A percentile compares a stretch with the other conserved stretches of the same genome.
These are phyloP conservation scores for Glonium stellatum DNA, from an alignment of 495 filamentous ascomycete genomes.

Conservation along the genomic window DNA sequence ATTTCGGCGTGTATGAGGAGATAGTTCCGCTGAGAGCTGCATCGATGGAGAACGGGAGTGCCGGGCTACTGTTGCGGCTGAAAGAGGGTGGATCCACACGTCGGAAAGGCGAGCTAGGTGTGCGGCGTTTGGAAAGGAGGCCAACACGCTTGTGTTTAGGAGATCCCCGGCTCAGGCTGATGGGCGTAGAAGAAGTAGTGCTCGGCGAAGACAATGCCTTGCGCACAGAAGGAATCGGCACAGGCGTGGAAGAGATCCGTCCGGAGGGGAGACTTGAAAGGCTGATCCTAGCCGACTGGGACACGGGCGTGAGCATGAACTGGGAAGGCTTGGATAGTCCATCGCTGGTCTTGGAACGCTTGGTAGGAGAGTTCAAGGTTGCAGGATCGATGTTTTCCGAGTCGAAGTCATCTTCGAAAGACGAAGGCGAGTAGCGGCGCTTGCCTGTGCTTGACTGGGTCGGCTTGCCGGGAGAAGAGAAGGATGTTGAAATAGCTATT, in stretches of 20 bases:
- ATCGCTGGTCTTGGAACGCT: constrained; percentile 61
- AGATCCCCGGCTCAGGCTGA: constrained; percentile 56
- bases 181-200: constrained; percentile 27
- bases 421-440: constrained; percentile 32
- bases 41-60: constrained; percentile 67
- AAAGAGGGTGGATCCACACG: constrained; percentile 52
- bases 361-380: constrained; percentile 51
- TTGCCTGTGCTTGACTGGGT: constrained; percentile 34
- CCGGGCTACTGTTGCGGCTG: constrained; percentile 35
- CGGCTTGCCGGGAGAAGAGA: constrained; percentile 25
- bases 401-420: constrained; percentile 49
- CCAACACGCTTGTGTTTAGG: constrained; percentile 53
- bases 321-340: constrained; percentile 28
- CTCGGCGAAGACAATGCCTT: constrained; percentile 38
- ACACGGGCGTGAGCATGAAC: constrained; percentile 24
- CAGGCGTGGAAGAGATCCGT: constrained; percentile 3
- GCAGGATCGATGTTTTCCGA: constrained; percentile 76
- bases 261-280: neutral
- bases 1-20: constrained; percentile 44
- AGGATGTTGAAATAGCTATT: constrained; percentile 14
- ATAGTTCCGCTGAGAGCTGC: constrained; percentile 67
- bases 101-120: constrained; percentile 45
- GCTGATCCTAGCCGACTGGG: constrained; percentile 8
- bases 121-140: constrained; percentile 56
- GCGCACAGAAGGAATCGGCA: constrained; percentile 28